Evolutionary conservation across 495 filamentous ascomycete genomes (phyloP), one percentile per base, ranked within the genome.

Genomic region (Lichina pygmaea): DNA sequence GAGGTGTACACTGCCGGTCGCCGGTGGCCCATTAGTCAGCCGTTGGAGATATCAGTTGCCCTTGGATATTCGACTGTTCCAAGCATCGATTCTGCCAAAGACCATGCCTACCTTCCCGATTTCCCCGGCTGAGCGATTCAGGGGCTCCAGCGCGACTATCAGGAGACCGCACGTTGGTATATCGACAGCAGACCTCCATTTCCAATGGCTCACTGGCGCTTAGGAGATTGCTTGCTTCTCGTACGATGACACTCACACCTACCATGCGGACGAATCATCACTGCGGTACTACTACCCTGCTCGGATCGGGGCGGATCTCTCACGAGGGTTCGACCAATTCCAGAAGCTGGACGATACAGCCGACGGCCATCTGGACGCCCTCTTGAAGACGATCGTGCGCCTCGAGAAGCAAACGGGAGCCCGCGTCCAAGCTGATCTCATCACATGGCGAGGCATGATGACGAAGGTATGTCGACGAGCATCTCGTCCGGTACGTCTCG

Each of bases 361-460:
- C 7, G 86, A 94, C 60, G 83, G 86, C 53, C 91, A 95, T 58
- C 60, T 99, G 13, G 81, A 93, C 62, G 72, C 75, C 44, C 60
- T 99, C 16, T 63, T 99, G 34, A 71, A 70, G 38, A 78, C 82
- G 6, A 76, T 99, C 37, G 63, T 72, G 16, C 66, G 66, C 37
- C 62, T 78, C 34, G 89, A 95, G 57, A 63, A 71, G 53, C 65
- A 72, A 46, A 72, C 67, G 6, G 68, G 67, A 8, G 69, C 71
- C 53, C 73, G 63, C 54, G 75, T 75, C 34, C 72, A 81, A 40
- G 75, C 77, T 8, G 77, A 93, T 49, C 56, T 99, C 41, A 69
- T 95, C 42, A 94, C 86, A 0, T 99, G 86, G 86, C 65, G 89
- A 53, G 89, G 89, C 16, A 94, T 99, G 83, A 82, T 99, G 80